A percentile compares a stretch with the other conserved stretches of the same genome.
Evolutionary conservation across 2,329 filamentous ascomycete genomes (phyloP).

Genomic region (Metarhizium sp.): DNA sequence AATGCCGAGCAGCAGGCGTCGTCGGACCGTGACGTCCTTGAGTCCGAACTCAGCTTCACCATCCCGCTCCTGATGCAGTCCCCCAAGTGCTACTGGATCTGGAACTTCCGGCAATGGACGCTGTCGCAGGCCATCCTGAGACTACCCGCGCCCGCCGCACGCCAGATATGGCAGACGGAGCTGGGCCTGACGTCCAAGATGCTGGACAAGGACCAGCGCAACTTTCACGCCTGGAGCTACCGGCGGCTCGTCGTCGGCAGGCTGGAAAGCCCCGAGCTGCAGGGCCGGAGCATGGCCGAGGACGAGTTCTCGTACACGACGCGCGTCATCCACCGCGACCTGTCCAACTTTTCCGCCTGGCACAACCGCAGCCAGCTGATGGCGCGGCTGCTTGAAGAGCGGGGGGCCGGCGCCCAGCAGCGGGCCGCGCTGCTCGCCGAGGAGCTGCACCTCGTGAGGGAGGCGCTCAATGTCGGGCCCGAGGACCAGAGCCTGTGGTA

Average conservation of each 20-base stretch:
- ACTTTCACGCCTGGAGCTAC: constrained; percentile 3
- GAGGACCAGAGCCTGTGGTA: constrained; percentile 5
- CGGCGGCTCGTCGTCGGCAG: background rate
- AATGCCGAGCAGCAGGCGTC: too few relatives aligned
- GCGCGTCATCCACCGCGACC: background rate
- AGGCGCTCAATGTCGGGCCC: constrained; percentile 1
- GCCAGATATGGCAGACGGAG: constrained; percentile 54
- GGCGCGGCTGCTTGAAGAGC: background rate
- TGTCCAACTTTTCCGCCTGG: constrained; percentile 3
- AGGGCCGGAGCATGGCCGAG: background rate
- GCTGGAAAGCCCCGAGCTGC: background rate
- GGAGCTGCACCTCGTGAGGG: background rate
- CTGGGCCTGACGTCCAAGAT: background rate
- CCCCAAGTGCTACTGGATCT: constrained; percentile 99
- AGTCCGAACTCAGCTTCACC: constrained; percentile 69
- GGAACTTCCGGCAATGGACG: constrained; percentile 89
- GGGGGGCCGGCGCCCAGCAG: background rate
- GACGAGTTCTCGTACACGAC: background rate
- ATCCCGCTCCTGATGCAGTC: constrained; percentile 75
- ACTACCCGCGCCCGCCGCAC: constrained; percentile 46
- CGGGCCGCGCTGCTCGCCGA: background rate
- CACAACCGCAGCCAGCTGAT: constrained; percentile 1
- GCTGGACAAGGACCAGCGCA: constrained; percentile 45
- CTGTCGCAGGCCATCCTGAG: constrained; percentile 60
- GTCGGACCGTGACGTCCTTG: constrained; percentile 31